phyloP scores from a whole-genome alignment of 768 basidiomycete species.

The Russula earlei region DNA sequence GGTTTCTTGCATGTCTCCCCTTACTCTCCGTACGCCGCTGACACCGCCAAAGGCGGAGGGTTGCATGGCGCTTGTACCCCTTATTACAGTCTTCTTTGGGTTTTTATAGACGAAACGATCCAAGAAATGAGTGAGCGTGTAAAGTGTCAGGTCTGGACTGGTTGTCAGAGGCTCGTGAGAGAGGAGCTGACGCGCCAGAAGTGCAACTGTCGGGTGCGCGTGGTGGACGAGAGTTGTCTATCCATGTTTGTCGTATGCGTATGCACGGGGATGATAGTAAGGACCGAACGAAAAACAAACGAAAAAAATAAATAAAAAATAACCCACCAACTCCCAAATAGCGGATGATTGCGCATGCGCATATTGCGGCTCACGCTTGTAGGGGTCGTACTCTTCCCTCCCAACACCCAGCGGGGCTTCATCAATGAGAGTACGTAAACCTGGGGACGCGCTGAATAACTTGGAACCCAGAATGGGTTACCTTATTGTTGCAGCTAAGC shows the following conservation, averaged over 20 bases:
- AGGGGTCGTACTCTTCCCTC: conserved; percentile 58
- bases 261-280: neutral
- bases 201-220: conserved; percentile 83
- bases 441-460: conserved; percentile 43
- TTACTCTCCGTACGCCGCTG: conserved; percentile 60
- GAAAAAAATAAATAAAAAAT: no score
- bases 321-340: conserved; percentile 82
- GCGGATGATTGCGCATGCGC: conserved; percentile 71
- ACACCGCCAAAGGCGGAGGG: conserved; percentile 66
- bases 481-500: neutral
- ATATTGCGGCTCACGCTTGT: conserved; percentile 84
- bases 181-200: conserved; percentile 80
- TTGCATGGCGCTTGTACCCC: conserved; percentile 92
- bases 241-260: neutral
- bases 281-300: neutral
- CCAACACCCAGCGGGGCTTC: neutral
- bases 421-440: conserved; percentile 35
- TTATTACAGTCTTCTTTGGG: conserved; percentile 62
- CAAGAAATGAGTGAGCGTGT: conserved; percentile 90
- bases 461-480: conserved; percentile 19
- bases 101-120: conserved; percentile 98
- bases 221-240: conserved; percentile 76
- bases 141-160: conserved; percentile 80
- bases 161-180: conserved; percentile 64
- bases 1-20: conserved; percentile 42